phyloP scores from a whole-genome alignment of 805 yeast genomes.

The Metschnikowia hibisci region DNA sequence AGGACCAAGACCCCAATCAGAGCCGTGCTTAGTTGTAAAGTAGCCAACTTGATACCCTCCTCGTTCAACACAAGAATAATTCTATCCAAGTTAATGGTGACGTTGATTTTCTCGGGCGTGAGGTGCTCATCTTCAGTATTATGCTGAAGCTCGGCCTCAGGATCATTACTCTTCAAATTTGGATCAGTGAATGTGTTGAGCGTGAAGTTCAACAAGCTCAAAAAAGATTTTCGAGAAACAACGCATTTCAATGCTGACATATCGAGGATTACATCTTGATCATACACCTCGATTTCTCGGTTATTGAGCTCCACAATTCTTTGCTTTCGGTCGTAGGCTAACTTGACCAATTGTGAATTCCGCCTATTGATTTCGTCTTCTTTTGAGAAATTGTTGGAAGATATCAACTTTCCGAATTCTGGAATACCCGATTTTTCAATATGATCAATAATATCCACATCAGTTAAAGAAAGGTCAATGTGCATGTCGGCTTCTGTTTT shows the following conservation, averaged over 20 bases:
- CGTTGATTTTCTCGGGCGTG: slow-evolving; percentile 72
- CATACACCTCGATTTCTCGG: slow-evolving; percentile 61
- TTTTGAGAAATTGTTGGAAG: slow-evolving; percentile 49
- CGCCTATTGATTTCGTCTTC: slow-evolving; percentile 32
- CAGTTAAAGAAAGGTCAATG: slow-evolving; percentile 59
- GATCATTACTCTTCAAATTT: slow-evolving; percentile 51
- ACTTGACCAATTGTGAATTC: slow-evolving; percentile 47
- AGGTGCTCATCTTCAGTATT: slow-evolving; percentile 53
- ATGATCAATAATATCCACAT: slow-evolving; percentile 70
- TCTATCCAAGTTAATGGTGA: slow-evolving; percentile 66
- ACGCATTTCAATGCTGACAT: slow-evolving; percentile 77
- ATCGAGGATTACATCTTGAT: slow-evolving; percentile 67
- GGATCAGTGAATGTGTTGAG: slow-evolving; percentile 89
- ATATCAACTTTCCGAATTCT: slow-evolving; percentile 64
- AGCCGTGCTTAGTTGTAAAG: slow-evolving; percentile 72
- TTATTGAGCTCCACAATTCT: slow-evolving; percentile 54
- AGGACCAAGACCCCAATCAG: slow-evolving; percentile 58
- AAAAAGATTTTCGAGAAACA: slow-evolving; percentile 69
- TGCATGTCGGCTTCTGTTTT: slow-evolving; percentile 60
- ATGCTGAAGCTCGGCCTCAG: slow-evolving; percentile 69
- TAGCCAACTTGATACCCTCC: slow-evolving; percentile 77
- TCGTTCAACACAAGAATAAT: slow-evolving; percentile 74
- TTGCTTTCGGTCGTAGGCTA: slow-evolving; percentile 56
- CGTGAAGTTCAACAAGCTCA: slow-evolving; percentile 75
- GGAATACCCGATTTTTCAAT: slow-evolving; percentile 58